Evolutionary conservation across 768 basidiomycete genomes (phyloP).

Genomic region (Suillus clintonianus): DNA sequence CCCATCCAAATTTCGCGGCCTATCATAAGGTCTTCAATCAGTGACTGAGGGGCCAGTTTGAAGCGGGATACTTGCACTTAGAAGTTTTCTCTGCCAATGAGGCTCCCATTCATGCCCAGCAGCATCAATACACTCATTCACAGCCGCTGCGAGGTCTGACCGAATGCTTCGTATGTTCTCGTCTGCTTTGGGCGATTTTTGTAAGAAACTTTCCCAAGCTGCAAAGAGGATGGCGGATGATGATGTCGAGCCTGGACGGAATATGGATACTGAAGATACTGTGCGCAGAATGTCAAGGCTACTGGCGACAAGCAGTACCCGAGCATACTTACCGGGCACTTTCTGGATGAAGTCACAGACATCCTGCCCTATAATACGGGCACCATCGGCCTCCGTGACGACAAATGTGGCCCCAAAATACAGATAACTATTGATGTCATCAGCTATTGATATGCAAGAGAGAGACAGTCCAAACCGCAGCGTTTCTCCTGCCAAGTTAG

Average conservation of each 20-base stretch:
- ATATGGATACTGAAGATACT: constrained; percentile 82
- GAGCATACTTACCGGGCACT: constrained; percentile 70
- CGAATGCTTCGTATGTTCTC: constrained; percentile 89
- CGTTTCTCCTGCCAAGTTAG: constrained; percentile 39
- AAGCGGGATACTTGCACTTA: constrained; percentile 58
- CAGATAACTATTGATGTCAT: constrained; percentile 58
- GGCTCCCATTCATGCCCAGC: constrained; percentile 92
- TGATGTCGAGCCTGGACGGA: constrained; percentile 89
- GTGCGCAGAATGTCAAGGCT: neutral
- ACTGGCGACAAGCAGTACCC: neutral
- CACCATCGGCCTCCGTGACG: constrained; percentile 86
- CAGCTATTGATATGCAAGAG: neutral
- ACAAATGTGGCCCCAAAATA: constrained; percentile 77
- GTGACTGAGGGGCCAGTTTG: neutral
- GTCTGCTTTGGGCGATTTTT: constrained; percentile 87
- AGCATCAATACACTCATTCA: constrained; percentile 91
- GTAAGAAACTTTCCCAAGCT: constrained; percentile 86
- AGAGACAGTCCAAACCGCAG: constrained; percentile 58
- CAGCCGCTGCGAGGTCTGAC: constrained; percentile 81
- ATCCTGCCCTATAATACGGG: constrained; percentile 79
- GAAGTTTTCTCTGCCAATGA: constrained; percentile 82
- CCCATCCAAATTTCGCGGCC: constrained; percentile 97
- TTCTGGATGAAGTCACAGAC: constrained; percentile 90
- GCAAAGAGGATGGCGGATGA: constrained; percentile 91
- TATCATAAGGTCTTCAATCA: constrained; percentile 28